A percentile compares a stretch with the other conserved stretches of the same genome.
Evolutionary conservation across 306 rosid species (phyloP).

Genomic region (Coriaria nepalensis): DNA sequence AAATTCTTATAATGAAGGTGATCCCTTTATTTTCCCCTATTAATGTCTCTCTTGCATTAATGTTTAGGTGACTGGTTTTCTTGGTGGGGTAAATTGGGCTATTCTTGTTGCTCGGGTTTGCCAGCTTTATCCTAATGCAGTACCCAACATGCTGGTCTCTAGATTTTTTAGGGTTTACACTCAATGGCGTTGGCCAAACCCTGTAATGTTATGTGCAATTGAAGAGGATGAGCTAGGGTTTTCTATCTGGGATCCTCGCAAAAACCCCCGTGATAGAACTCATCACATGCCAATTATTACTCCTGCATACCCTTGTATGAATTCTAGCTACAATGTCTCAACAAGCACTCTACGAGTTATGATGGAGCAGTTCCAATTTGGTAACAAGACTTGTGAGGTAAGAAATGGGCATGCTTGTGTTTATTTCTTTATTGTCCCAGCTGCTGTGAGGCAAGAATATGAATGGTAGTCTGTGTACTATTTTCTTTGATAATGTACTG

Average conservation of each 20-base stretch:
- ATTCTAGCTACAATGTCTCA: conserved; percentile 94
- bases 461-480: no score
- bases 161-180: conserved; percentile 94
- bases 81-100: conserved; percentile 99
- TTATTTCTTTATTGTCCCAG: no score
- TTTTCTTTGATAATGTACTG: no score
- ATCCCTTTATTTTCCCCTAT: no score
- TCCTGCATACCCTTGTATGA: conserved; percentile 99
- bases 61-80: conserved; percentile 84
- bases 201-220: conserved; percentile 85
- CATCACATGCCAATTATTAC: conserved; percentile 95
- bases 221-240: conserved; percentile 88
- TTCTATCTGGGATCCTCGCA: conserved; percentile 91
- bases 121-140: conserved; percentile 97
- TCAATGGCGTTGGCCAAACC: conserved; percentile 99
- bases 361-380: conserved; percentile 75
- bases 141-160: conserved; percentile 91
- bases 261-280: conserved; percentile 63
- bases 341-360: conserved; percentile 91
- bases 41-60: not conserved
- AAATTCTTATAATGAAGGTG: not conserved
- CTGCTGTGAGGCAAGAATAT: no score
- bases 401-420: no score
- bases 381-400: conserved; percentile 76
- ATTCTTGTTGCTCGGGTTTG: conserved; percentile 88